Base-by-base conservation (phyloP, 2,329 filamentous ascomycete genomes). In the Aspergillus novoparasiticus region DNA sequence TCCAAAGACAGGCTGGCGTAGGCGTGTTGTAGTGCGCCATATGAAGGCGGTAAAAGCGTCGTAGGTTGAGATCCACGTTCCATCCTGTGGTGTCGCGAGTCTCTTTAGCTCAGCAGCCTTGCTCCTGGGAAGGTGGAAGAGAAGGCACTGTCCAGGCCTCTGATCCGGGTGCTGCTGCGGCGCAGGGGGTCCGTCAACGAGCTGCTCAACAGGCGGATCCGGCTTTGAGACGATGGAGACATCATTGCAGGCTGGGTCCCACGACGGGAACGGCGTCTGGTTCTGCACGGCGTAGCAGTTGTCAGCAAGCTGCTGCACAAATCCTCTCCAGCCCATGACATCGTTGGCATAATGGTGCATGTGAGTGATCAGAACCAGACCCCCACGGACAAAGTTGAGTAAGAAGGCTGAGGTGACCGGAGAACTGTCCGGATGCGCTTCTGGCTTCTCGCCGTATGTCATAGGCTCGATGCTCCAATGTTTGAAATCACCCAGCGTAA, bases 51-150 rank as follows among this genome's bases (percentile, higher is more conserved):
- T 72, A 60, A 79, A 76, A n/a, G 80, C 80, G 57, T 83, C 81
- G 64, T 82, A 83, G 2, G 79, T 83, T 4, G 81, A 83, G 39
- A 83, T 75, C 79, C 80, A 82, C 12, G 70, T 69, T 8, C 73
- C 76, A 21, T 78, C 76, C 0, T 68, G 56, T 0, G 79, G 76
- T 0, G 56, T 69, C 0, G 79, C 79, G 1, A 76, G 69, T 12
- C 64, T 66, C 63, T 83, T 83, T 5, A 84, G 68, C 56, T 75
- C 67, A 0, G 75, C 75, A 0, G 78, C 77, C 61, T 81, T 82
- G 68, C 80, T 82, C 64, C 77, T 78, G 3, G 81, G 78, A 0
- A 83, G 71, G 58, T 83, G 81, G 62, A 83, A 82, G 1, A 82
- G 72, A 0, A 81, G 70, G 73, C 46, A 64, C 60, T 9, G 62